These are phyloP conservation scores for Phoenix roebelenii DNA, from an alignment of 176 grass and related monocot genomes.

Conservation along the genomic window DNA sequence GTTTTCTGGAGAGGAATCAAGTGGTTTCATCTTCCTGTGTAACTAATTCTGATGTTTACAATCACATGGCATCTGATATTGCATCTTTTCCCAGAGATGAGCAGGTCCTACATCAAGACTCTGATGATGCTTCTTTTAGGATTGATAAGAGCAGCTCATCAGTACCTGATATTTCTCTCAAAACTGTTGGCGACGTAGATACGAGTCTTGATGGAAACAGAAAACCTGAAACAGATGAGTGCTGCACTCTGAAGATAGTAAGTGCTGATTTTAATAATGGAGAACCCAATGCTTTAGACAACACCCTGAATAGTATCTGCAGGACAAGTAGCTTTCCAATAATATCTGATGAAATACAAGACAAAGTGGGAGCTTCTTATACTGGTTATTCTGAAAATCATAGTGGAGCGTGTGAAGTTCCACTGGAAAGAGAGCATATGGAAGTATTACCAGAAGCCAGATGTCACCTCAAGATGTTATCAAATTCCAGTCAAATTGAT, in stretches of 20 bases:
- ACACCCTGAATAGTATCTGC: conserved; percentile 22
- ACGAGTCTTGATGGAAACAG: conserved; percentile 24
- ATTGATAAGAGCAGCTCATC: conserved; percentile 20
- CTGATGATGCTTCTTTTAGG: conserved; percentile 20
- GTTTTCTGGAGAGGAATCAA: conserved; percentile 40
- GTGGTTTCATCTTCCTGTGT: conserved; percentile 42
- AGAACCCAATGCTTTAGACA: conserved; percentile 12
- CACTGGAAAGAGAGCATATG: conserved; percentile 14
- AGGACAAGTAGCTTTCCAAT: conserved; percentile 15
- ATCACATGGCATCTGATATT: conserved; percentile 31
- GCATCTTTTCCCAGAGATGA: conserved; percentile 18
- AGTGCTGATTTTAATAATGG: conserved; percentile 23
- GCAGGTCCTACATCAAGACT: conserved; percentile 26
- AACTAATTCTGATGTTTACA: conserved; percentile 3
- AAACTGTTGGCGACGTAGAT: conserved; percentile 24
- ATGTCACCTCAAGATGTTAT: conserved; percentile 23
- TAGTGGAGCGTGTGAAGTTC: conserved; percentile 21
- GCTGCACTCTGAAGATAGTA: conserved; percentile 15
- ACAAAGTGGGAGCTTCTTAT: conserved; percentile 12
- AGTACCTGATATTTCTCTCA: conserved; percentile 13
- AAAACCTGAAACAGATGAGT: conserved; percentile 21
- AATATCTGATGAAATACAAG: conserved; percentile 20
- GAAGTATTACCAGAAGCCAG: conserved; percentile 28
- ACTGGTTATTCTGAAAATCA: conserved; percentile 16
- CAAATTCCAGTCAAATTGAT: conserved; percentile 30